Conservation (phyloP, 2,329 filamentous ascomycete genomes). For the Arthrinium puccinioides region DNA sequence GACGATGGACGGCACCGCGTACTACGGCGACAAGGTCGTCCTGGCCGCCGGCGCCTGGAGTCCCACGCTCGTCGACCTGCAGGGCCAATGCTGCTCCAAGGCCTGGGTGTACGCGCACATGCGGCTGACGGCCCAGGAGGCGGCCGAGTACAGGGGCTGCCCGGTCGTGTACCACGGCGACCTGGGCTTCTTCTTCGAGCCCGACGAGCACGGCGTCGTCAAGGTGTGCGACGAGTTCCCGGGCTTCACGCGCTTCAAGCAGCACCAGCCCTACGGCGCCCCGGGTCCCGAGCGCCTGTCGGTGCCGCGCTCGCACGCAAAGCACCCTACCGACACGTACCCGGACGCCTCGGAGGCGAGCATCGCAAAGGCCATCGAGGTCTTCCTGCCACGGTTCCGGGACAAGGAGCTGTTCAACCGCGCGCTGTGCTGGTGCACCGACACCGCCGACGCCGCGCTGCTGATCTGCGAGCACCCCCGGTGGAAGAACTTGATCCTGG, state of each 20-base stretch:
- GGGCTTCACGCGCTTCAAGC: conserved; percentile 28
- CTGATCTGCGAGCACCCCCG: conserved; percentile 26
- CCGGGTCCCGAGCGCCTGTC: conserved; percentile 18
- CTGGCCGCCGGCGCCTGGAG: conserved; percentile 33
- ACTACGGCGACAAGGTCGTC: conserved; percentile 34
- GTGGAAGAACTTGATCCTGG: conserved; percentile 38
- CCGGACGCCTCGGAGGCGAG: conserved; percentile 23
- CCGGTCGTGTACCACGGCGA: conserved; percentile 39
- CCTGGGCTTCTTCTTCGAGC: conserved; percentile 42
- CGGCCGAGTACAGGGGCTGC: conserved; percentile 28
- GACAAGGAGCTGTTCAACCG: conserved; percentile 22
- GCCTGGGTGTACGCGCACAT: conserved; percentile 41
- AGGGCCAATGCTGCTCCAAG: conserved; percentile 30
- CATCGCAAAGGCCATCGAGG: conserved; percentile 20
- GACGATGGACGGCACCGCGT: conserved; percentile 30
- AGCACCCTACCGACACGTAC: conserved; percentile 28
- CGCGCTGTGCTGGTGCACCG: conserved; percentile 27
- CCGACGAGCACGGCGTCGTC: conserved; percentile 29
- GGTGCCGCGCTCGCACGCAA: conserved; percentile 27
- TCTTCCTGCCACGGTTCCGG: conserved; percentile 21
- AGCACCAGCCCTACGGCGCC: conserved; percentile 25
- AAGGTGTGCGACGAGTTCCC: conserved; percentile 32
- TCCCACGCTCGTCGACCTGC: conserved; percentile 25
- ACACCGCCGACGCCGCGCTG: conserved; percentile 24
- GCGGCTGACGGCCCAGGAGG: conserved; percentile 31